Evolutionary conservation across 2,329 filamentous ascomycete species (phyloP).

Genomic region (Microthyrium microscopicum): DNA sequence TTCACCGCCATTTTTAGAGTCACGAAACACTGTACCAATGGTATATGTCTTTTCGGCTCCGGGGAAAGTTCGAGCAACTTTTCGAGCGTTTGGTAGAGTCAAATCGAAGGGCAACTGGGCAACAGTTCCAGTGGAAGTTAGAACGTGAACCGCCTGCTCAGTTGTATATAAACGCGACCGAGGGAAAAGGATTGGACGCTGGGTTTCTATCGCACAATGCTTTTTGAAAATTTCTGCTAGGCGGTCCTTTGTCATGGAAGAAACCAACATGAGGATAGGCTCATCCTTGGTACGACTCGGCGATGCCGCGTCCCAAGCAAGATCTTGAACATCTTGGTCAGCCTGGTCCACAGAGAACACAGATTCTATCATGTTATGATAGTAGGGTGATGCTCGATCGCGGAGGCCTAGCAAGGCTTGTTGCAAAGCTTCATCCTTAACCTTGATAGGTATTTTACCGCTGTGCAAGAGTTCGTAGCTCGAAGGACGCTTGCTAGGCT

Average conservation of each 20-base stretch:
- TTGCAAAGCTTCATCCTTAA: conserved; percentile 82
- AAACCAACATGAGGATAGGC: conserved; percentile 46
- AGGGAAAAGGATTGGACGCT: conserved; percentile 63
- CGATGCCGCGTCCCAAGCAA: conserved; percentile 30
- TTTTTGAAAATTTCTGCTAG: conserved; percentile 66
- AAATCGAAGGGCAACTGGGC: conserved; percentile 90
- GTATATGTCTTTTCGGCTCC: conserved; percentile 62
- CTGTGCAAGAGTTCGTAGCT: conserved; percentile 69
- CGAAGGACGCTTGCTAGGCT: conserved; percentile 66
- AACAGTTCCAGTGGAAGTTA: conserved; percentile 73
- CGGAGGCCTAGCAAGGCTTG: conserved; percentile 66
- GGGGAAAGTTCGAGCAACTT: conserved; percentile 54
- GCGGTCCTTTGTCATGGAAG: conserved; percentile 56
- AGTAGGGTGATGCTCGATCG: conserved; percentile 72
- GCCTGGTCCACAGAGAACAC: conserved; percentile 58
- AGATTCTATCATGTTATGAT: conserved; percentile 74
- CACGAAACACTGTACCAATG: conserved; percentile 77
- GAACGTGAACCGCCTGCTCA: conserved; percentile 55
- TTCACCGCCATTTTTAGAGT: conserved; percentile 61
- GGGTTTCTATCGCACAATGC: conserved; percentile 74
- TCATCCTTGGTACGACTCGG: conserved; percentile 16
- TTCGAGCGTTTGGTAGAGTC: conserved; percentile 73
- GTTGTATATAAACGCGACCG: conserved; percentile 59
- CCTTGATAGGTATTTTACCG: conserved; percentile 74
- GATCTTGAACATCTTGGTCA: conserved; percentile 56